A percentile compares a stretch with the other conserved stretches of the same genome.
Evolutionary conservation across 163 green algal species (phyloP).

Genomic region (Chlorella variabilis): DNA sequence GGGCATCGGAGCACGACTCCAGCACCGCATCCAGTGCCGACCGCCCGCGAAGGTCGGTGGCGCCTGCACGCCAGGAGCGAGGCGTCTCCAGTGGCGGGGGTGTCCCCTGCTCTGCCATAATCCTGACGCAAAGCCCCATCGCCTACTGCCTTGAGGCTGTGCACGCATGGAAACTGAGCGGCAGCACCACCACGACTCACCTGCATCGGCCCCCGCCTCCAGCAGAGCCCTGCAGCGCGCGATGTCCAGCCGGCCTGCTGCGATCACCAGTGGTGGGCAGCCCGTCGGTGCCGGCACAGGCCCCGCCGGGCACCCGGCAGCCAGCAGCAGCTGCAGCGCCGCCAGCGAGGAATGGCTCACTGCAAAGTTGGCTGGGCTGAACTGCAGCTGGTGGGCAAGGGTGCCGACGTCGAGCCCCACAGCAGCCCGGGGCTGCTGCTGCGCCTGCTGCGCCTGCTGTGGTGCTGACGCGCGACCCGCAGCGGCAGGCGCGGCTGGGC

Average conservation of each 20-base stretch:
- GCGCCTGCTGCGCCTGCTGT: background rate
- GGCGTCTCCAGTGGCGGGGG: too few relatives aligned
- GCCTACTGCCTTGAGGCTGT: too few relatives aligned
- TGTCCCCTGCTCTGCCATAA: too few relatives aligned
- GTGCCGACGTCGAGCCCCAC: background rate
- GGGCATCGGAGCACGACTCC: too few relatives aligned
- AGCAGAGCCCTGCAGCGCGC: background rate
- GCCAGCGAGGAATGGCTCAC: background rate
- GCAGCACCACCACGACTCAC: background rate
- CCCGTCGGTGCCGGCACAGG: background rate
- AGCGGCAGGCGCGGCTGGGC: background rate
- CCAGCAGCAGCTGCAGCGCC: background rate
- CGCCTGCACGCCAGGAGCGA: too few relatives aligned
- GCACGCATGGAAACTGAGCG: too few relatives aligned
- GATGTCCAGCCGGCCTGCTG: background rate
- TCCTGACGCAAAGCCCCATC: too few relatives aligned
- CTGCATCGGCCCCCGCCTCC: background rate
- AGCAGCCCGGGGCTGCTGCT: accelerated
- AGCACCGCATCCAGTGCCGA: slow-evolving; percentile 5
- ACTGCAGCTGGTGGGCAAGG: background rate
- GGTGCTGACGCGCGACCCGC: background rate
- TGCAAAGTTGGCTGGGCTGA: background rate
- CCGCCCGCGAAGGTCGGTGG: background rate
- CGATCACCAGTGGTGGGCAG: background rate
- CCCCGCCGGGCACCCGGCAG: background rate